A percentile compares a stretch with the other conserved stretches of the same genome.
Evolutionary conservation across 768 basidiomycete species (phyloP).

Genomic region (Phanerochaete sordida): DNA sequence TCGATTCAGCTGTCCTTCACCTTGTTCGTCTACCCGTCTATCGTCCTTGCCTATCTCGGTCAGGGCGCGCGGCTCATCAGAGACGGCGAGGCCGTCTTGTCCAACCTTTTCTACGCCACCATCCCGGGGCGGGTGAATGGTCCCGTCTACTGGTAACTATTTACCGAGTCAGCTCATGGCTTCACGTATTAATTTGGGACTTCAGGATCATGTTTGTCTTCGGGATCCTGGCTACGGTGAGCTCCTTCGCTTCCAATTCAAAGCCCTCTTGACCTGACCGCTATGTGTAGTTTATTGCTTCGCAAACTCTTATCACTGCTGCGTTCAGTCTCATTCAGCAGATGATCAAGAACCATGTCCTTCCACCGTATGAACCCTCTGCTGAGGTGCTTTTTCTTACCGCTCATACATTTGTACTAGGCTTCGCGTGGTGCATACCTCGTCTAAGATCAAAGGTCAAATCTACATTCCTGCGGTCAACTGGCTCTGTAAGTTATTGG

Average conservation of each 20-base stretch:
- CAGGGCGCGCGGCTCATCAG: slow-evolving; percentile 62
- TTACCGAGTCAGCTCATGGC: neutral
- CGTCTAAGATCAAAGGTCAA: slow-evolving; percentile 57
- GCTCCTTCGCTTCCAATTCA: slow-evolving; percentile 10
- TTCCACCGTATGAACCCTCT: slow-evolving; percentile 38
- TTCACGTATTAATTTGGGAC: neutral
- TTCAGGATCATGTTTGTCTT: slow-evolving; percentile 60
- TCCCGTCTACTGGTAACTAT: slow-evolving; percentile 53
- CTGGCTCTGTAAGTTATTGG: slow-evolving; percentile 37
- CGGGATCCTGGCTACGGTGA: slow-evolving; percentile 60
- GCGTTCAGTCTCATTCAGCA: slow-evolving; percentile 63
- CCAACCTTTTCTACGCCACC: slow-evolving; percentile 58
- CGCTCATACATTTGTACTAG: slow-evolving; percentile 12
- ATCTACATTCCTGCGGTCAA: slow-evolving; percentile 65
- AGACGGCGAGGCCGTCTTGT: slow-evolving; percentile 45
- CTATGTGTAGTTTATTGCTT: slow-evolving; percentile 48
- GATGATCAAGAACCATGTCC: slow-evolving; percentile 56
- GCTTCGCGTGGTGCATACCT: slow-evolving; percentile 56
- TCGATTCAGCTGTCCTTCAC: slow-evolving; percentile 46
- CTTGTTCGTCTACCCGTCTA: slow-evolving; percentile 51
- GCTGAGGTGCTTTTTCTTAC: neutral
- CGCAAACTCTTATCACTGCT: slow-evolving; percentile 68
- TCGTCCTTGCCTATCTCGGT: slow-evolving; percentile 66
- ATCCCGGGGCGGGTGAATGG: slow-evolving; percentile 58
- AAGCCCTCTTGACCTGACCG: neutral